Conservation (phyloP, 1,284 basidiomycete genomes). For the Boletus hoseneyae region DNA sequence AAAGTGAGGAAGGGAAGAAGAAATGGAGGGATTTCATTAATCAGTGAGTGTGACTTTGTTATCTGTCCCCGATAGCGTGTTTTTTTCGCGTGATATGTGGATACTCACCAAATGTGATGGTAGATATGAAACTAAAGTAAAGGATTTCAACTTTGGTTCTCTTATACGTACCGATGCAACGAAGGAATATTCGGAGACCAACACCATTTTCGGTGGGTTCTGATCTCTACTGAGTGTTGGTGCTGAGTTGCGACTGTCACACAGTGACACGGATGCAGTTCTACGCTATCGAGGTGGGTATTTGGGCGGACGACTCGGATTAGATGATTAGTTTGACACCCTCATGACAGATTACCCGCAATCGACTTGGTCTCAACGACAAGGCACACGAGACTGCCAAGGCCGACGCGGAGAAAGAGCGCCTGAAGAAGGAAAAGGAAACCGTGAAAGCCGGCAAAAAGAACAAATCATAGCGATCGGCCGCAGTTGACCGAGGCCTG, state of each 20-base stretch:
- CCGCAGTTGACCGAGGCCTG: not conserved
- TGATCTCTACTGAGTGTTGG: not conserved
- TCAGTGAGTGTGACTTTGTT: slow-evolving; percentile 51
- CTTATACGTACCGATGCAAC: slow-evolving; percentile 82
- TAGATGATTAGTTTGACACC: slow-evolving; percentile 6
- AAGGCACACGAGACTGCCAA: slow-evolving; percentile 81
- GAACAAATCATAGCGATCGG: slow-evolving; percentile 29
- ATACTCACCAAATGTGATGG: slow-evolving; percentile 9
- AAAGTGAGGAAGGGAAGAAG: slow-evolving; percentile 87
- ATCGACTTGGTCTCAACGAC: slow-evolving; percentile 91
- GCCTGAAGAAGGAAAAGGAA: slow-evolving; percentile 48
- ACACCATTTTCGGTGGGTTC: slow-evolving; percentile 86
- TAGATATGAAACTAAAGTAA: slow-evolving; percentile 82
- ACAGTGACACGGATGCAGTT: slow-evolving; percentile 83
- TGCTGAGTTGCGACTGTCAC: slow-evolving; percentile 4
- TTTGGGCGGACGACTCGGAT: not conserved
- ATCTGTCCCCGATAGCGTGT: not conserved
- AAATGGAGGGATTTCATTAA: slow-evolving; percentile 91
- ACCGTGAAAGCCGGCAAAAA: slow-evolving; percentile 40
- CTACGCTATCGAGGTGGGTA: slow-evolving; percentile 81
- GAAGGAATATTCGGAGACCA: slow-evolving; percentile 87
- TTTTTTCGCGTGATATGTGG: not conserved
- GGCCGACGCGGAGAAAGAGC: slow-evolving; percentile 62
- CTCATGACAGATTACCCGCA: slow-evolving; percentile 75
- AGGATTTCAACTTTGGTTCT: slow-evolving; percentile 97